Percentiles rank a stretch among this genome's conserved stretches.
phyloP scores from a whole-genome alignment of 1,284 basidiomycete genomes.

The Cryptococcus amylolentus region DNA sequence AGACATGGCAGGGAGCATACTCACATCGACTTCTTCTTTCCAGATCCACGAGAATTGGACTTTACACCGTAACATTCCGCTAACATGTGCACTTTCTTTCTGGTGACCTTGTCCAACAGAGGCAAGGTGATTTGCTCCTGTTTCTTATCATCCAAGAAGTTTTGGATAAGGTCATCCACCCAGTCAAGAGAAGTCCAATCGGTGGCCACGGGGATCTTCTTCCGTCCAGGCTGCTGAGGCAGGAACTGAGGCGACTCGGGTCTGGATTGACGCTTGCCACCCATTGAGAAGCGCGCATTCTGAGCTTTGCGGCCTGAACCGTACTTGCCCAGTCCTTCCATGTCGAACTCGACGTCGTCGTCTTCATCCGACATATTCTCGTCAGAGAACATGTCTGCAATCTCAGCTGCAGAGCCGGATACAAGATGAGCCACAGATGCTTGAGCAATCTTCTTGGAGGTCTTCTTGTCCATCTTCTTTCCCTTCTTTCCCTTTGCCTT shows the following conservation, averaged over 20 bases:
- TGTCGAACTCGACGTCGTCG: constrained; percentile 8
- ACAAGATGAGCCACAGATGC: constrained; percentile 40
- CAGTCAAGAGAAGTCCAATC: constrained; percentile 11
- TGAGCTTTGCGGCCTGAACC: not conserved
- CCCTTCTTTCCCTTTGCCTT: constrained; percentile 32
- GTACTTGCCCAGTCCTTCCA: not conserved
- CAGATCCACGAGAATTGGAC: constrained; percentile 70
- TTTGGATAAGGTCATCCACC: constrained; percentile 64
- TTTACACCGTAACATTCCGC: constrained; percentile 70
- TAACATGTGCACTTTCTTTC: constrained; percentile 71
- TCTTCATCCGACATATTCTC: constrained; percentile 28
- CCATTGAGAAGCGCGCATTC: constrained; percentile 1
- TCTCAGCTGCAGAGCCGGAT: constrained; percentile 34
- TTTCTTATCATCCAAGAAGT: constrained; percentile 62
- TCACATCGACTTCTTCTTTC: constrained; percentile 55
- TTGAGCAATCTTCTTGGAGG: constrained; percentile 35
- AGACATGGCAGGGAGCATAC: constrained; percentile 13
- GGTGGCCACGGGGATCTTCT: constrained; percentile 5
- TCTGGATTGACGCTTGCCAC: constrained; percentile 5
- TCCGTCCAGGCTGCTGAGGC: too few relatives aligned
- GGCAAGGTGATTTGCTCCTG: constrained; percentile 63
- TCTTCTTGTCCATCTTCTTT: constrained; percentile 30
- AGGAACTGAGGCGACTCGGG: not conserved
- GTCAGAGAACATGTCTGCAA: constrained; percentile 40
- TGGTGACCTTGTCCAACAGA: constrained; percentile 66